These are phyloP conservation scores for Gossypioides kirkii DNA, from an alignment of 345 rosid genomes.

Conservation along the genomic window DNA sequence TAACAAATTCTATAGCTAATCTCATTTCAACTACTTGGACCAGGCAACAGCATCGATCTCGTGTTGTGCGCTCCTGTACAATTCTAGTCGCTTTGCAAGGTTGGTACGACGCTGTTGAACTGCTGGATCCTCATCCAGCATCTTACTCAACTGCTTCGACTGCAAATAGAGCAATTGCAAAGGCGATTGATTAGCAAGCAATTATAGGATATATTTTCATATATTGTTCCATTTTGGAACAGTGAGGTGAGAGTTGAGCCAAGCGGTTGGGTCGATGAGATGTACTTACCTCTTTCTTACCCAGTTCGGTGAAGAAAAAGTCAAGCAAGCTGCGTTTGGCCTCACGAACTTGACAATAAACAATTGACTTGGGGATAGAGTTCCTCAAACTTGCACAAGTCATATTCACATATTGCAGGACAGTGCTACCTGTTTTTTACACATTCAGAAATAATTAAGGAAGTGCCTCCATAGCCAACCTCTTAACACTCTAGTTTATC, in stretches of 20 bases:
- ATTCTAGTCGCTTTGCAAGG: slow-evolving; percentile 73
- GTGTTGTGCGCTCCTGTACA: slow-evolving; percentile 79
- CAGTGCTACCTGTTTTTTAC: slow-evolving; percentile 51
- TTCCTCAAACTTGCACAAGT: slow-evolving; percentile 71
- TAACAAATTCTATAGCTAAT: neutral
- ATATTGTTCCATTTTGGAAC: neutral
- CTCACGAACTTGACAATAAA: slow-evolving; percentile 91
- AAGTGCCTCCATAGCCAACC: neutral
- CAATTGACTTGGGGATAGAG: slow-evolving; percentile 88
- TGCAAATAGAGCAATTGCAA: slow-evolving; percentile 21
- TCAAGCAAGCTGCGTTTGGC: slow-evolving; percentile 91
- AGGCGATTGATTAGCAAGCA: neutral
- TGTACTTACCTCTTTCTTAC: slow-evolving; percentile 62
- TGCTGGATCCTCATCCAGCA: slow-evolving; percentile 64
- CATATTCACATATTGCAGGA: slow-evolving; percentile 75
- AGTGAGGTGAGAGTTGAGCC: neutral
- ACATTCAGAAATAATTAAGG: neutral
- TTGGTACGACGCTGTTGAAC: slow-evolving; percentile 65
- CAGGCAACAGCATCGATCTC: slow-evolving; percentile 93
- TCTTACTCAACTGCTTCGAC: slow-evolving; percentile 27
- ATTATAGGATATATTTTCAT: neutral
- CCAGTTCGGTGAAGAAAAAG: slow-evolving; percentile 78
- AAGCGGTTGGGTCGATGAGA: neutral
- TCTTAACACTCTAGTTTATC: neutral
- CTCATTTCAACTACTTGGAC: slow-evolving; percentile 47